Evolutionary conservation across 306 rosid genomes (phyloP).

Genomic region (Quercus variabilis): DNA sequence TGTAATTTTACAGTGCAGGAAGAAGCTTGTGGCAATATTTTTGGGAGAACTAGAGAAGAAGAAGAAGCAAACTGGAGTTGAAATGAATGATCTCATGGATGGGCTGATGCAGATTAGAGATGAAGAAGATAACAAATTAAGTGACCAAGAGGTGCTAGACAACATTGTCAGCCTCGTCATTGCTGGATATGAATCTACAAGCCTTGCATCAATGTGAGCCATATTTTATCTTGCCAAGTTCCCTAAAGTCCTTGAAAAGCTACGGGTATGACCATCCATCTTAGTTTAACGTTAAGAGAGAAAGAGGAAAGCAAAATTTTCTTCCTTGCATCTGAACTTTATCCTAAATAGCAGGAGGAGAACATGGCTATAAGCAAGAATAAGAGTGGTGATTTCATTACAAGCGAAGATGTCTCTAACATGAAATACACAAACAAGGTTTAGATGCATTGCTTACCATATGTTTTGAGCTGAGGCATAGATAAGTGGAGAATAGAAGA

Average conservation of each 20-base stretch:
- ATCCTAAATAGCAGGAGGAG: slow-evolving; percentile 30
- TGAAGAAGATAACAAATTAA: slow-evolving; percentile 29
- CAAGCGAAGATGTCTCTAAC: slow-evolving; percentile 31
- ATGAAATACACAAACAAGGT: slow-evolving; percentile 40
- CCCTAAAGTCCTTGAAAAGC: not conserved
- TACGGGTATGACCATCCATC: slow-evolving; percentile 18
- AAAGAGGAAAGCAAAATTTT: not conserved
- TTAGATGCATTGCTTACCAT: not conserved
- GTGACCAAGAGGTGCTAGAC: slow-evolving; percentile 42
- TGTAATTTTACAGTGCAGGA: slow-evolving; percentile 19
- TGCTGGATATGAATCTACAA: slow-evolving; percentile 33
- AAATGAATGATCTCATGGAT: slow-evolving; percentile 37
- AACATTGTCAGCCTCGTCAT: slow-evolving; percentile 35
- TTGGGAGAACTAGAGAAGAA: slow-evolving; percentile 36
- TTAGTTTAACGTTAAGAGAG: too few species aligned
- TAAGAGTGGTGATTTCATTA: slow-evolving; percentile 21
- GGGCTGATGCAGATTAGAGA: slow-evolving; percentile 45
- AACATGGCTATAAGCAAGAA: slow-evolving; percentile 21
- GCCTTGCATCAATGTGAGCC: not conserved
- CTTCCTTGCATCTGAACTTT: not conserved
- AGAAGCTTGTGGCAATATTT: slow-evolving; percentile 35
- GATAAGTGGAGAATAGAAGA: too few species aligned
- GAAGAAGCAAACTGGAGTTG: slow-evolving; percentile 1
- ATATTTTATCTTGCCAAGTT: too few species aligned
- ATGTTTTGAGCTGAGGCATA: too few species aligned